Conservation (phyloP, 345 rosid species). For the Sisymbrium irio region DNA sequence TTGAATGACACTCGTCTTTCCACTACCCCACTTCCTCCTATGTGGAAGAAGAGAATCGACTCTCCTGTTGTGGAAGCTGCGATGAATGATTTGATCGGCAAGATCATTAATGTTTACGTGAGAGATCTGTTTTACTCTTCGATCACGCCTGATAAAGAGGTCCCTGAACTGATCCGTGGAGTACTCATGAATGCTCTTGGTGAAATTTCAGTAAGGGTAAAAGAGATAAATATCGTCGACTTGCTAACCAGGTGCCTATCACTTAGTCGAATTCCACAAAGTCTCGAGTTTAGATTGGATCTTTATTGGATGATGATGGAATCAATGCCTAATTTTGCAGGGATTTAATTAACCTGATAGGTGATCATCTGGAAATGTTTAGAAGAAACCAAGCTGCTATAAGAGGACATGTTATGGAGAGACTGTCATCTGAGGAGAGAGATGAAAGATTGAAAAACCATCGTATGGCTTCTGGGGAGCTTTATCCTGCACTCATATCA, state of each 20-base stretch:
- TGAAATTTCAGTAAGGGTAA: slow-evolving; percentile 81
- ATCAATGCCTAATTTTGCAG: slow-evolving; percentile 47
- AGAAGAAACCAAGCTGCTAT: slow-evolving; percentile 89
- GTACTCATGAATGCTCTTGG: slow-evolving; percentile 90
- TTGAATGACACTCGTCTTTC: slow-evolving; percentile 73
- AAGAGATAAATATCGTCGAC: slow-evolving; percentile 81
- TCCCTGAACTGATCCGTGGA: slow-evolving; percentile 75
- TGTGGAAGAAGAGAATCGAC: slow-evolving; percentile 87
- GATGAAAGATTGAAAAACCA: slow-evolving; percentile 90
- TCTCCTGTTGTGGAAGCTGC: slow-evolving; percentile 85
- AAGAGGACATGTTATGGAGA: slow-evolving; percentile 87
- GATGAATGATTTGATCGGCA: slow-evolving; percentile 63
- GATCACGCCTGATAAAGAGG: slow-evolving; percentile 86
- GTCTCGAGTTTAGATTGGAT: neutral
- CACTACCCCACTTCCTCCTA: slow-evolving; percentile 46
- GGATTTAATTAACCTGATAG: slow-evolving; percentile 88
- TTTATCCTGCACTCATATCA: slow-evolving; percentile 86
- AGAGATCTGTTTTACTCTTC: slow-evolving; percentile 85
- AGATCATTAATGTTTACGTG: slow-evolving; percentile 83
- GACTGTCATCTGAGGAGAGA: slow-evolving; percentile 82
- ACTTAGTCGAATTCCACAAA: neutral
- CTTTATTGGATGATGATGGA: slow-evolving; percentile 1
- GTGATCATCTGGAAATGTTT: slow-evolving; percentile 87
- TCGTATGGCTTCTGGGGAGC: slow-evolving; percentile 84
- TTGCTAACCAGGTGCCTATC: slow-evolving; percentile 66